Evolutionary conservation across 2,329 filamentous ascomycete species (phyloP).

Genomic region (Cordyceps cicadae): DNA sequence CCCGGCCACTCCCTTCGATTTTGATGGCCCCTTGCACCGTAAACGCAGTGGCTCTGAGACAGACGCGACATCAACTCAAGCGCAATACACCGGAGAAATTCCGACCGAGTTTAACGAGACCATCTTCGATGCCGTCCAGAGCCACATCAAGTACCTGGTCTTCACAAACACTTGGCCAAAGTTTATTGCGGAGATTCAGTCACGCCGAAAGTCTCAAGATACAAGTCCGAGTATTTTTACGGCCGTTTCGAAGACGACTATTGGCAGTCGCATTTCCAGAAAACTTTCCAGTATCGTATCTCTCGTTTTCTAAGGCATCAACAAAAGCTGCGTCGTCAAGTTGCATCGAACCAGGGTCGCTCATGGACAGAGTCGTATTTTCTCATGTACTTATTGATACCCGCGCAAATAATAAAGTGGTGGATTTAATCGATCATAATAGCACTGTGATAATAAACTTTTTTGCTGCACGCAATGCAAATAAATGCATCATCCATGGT

Average conservation of each 20-base stretch:
- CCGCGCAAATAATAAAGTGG: not conserved
- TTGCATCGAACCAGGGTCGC: not conserved
- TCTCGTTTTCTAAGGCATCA: constrained; percentile 4
- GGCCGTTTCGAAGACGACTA: constrained; percentile 6
- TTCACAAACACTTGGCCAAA: constrained; percentile 25
- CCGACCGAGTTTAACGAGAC: not conserved
- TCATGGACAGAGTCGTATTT: not conserved
- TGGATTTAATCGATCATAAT: not conserved
- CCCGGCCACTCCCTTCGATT: constrained; percentile 17
- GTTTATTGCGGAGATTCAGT: constrained; percentile 17
- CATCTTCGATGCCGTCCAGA: constrained; percentile 16
- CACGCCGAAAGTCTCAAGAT: constrained; percentile 7
- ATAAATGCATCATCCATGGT: not conserved
- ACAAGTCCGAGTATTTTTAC: constrained; percentile 7
- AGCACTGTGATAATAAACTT: not conserved
- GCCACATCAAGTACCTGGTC: constrained; percentile 20
- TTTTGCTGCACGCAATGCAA: not conserved
- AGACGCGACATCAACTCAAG: not conserved
- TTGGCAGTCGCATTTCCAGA: constrained; percentile 7
- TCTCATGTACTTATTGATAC: not conserved
- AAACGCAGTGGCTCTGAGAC: constrained; percentile 1
- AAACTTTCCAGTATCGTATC: constrained; percentile 4
- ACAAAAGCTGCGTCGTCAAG: not conserved
- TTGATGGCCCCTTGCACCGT: not conserved
- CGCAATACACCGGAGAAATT: constrained; percentile 6